phyloP scores from a whole-genome alignment of 805 yeast species.

The Isabelozyma pseudorhagii region DNA sequence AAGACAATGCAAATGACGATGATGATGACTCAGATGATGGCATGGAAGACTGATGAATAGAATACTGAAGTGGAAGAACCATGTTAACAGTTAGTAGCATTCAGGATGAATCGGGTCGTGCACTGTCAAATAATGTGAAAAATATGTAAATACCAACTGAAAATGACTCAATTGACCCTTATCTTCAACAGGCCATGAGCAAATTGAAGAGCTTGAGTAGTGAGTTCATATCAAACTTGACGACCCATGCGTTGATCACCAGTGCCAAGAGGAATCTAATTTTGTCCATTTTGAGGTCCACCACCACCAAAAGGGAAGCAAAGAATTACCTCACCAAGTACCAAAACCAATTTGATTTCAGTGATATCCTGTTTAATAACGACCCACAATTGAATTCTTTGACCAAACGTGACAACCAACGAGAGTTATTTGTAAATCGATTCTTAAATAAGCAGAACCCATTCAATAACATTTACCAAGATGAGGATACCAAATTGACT shows the following conservation, averaged over 20 bases:
- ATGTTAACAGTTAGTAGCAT: too few species aligned
- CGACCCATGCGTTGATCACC: slow-evolving; percentile 28
- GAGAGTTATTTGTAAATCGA: slow-evolving; percentile 31
- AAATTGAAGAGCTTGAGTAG: slow-evolving; percentile 22
- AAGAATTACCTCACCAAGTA: slow-evolving; percentile 74
- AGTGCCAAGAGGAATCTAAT: slow-evolving; percentile 64
- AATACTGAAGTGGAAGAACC: too few species aligned
- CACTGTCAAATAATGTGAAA: not conserved
- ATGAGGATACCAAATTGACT: slow-evolving; percentile 29
- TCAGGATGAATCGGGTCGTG: not conserved
- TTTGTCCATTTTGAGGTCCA: slow-evolving; percentile 79
- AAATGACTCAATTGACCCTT: not conserved
- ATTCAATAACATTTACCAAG: slow-evolving; percentile 28
- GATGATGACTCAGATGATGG: slow-evolving; percentile 7
- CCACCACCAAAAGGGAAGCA: slow-evolving; percentile 94
- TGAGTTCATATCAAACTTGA: slow-evolving; percentile 36
- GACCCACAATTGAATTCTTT: slow-evolving; percentile 10
- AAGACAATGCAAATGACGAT: slow-evolving; percentile 8
- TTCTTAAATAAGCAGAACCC: slow-evolving; percentile 31
- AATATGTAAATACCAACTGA: not conserved
- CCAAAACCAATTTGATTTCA: slow-evolving; percentile 40
- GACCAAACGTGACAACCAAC: slow-evolving; percentile 21
- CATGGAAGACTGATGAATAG: not conserved
- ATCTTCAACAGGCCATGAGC: slow-evolving; percentile 17
- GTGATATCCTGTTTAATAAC: slow-evolving; percentile 16